Percentiles rank a stretch among this genome's conserved stretches.
phyloP scores from a whole-genome alignment of 805 yeast species.

The Yarrowia bubula region DNA sequence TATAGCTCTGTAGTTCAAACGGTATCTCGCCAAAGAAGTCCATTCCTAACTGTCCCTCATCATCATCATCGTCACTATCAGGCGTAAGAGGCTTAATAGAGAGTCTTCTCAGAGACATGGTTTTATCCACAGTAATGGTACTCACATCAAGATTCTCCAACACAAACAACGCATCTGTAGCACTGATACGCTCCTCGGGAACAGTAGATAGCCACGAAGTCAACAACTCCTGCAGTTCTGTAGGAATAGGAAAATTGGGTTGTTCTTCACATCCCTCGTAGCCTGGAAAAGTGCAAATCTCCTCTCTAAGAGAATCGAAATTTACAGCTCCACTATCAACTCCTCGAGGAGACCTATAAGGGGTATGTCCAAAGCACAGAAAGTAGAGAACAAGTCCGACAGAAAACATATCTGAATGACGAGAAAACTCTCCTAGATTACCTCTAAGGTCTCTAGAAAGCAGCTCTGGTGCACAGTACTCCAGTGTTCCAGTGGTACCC shows the following conservation, averaged over 20 bases:
- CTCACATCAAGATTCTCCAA: background rate
- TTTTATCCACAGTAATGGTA: background rate
- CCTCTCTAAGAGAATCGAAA: slow-evolving; percentile 39
- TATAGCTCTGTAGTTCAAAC: background rate
- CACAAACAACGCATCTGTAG: slow-evolving; percentile 42
- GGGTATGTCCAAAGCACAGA: slow-evolving; percentile 68
- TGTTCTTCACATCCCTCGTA: slow-evolving; percentile 39
- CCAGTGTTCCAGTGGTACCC: slow-evolving; percentile 86
- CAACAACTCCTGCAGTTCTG: slow-evolving; percentile 42
- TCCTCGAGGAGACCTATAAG: slow-evolving; percentile 45
- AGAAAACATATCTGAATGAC: slow-evolving; percentile 75
- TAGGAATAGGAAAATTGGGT: background rate
- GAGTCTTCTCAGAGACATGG: background rate
- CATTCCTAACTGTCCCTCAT: background rate
- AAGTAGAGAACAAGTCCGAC: slow-evolving; percentile 79
- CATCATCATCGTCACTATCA: background rate
- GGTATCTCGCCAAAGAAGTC: background rate
- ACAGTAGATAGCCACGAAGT: slow-evolving; percentile 42
- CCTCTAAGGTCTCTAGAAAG: slow-evolving; percentile 42
- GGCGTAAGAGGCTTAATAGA: background rate
- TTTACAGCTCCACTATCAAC: slow-evolving; percentile 34
- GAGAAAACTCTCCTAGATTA: slow-evolving; percentile 56
- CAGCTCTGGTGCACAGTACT: slow-evolving; percentile 84
- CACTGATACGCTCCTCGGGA: slow-evolving; percentile 46
- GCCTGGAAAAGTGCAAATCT: slow-evolving; percentile 40